Evolutionary conservation across 495 filamentous ascomycete genomes (phyloP).

Genomic region (Evernia prunastri): DNA sequence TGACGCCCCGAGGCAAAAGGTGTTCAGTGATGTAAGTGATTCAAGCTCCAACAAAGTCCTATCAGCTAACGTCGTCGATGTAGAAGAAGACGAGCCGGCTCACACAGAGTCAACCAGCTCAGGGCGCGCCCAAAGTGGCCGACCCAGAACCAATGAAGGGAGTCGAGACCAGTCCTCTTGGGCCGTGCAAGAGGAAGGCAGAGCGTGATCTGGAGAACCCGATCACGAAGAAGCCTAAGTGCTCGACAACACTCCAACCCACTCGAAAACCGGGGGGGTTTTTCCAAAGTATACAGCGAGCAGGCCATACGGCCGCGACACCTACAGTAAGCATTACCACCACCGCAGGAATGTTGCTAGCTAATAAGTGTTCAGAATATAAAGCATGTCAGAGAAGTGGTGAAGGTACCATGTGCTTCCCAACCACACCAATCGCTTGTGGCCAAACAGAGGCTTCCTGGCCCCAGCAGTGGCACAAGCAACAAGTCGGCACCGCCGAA

Average conservation of each 20-base stretch:
- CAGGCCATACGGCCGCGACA: background rate
- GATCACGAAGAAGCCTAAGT: background rate
- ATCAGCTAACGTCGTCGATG: background rate
- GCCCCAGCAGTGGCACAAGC: no score
- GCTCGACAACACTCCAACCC: background rate
- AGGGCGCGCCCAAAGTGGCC: background rate
- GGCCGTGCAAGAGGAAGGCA: background rate
- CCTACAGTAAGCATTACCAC: background rate
- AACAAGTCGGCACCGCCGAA: background rate
- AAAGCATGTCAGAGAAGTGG: background rate
- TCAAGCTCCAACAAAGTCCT: background rate
- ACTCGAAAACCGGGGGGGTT: background rate
- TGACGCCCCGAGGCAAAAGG: background rate
- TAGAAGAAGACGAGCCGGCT: background rate
- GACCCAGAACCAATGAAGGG: background rate
- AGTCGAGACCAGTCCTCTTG: background rate
- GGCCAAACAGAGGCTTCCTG: no score
- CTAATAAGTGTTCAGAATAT: background rate
- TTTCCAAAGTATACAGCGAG: background rate
- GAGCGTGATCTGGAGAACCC: background rate
- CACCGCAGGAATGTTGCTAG: background rate
- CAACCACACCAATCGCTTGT: no score
- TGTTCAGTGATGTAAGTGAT: background rate
- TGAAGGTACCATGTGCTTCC: background rate
- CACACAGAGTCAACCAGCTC: background rate